A percentile compares a stretch with the other conserved stretches of the same genome.
These are phyloP conservation scores for Cucumis melo DNA, from an alignment of 306 rosid genomes.

Conservation along the genomic window DNA sequence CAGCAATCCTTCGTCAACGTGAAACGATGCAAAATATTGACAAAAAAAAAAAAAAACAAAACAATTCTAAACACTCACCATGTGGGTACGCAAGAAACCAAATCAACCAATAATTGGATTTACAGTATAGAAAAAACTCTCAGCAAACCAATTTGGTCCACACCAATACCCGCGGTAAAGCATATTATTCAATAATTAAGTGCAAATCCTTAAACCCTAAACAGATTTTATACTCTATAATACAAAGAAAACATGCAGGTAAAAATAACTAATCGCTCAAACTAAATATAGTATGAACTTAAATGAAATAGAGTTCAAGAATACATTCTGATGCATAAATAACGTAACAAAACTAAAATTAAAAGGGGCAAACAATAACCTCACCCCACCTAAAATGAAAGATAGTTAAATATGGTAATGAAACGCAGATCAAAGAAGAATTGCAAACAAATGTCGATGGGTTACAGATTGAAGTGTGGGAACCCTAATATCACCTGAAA, in stretches of 20 bases:
- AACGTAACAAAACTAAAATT: neutral
- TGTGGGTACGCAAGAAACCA: neutral
- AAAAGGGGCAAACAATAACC: neutral
- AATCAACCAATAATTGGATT: neutral
- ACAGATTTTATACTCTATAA: neutral
- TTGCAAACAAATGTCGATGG: neutral
- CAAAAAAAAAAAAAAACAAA: neutral
- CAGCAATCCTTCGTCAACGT: neutral
- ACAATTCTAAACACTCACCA: neutral
- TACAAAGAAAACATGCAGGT: neutral
- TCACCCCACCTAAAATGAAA: neutral
- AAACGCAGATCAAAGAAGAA: neutral
- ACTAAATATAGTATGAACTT: neutral
- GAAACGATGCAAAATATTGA: neutral
- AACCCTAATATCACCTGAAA: constrained; percentile 40
- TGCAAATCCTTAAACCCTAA: constrained; percentile 40
- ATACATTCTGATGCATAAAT: neutral
- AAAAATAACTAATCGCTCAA: neutral
- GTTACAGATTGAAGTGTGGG: neutral
- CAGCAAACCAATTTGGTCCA: neutral
- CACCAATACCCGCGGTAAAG: neutral
- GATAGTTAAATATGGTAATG: neutral
- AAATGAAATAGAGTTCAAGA: too few relatives aligned
- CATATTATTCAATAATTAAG: neutral
- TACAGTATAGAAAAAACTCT: neutral